Evolutionary conservation across 495 filamentous ascomycete species (phyloP).

Genomic region (Rostrohypoxylon terebratum): DNA sequence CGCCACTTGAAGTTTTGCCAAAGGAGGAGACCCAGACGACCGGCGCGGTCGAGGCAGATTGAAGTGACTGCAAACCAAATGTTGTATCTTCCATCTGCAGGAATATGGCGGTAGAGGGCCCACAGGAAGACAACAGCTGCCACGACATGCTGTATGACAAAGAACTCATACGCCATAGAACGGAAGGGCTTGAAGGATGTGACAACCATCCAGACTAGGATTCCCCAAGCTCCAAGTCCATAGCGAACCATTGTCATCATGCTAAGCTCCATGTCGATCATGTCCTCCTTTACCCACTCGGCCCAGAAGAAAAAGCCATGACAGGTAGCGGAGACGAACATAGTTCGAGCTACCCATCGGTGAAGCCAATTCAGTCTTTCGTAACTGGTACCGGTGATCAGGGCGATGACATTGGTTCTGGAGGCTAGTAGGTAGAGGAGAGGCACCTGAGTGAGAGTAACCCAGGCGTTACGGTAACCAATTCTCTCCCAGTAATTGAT

Average conservation of each 20-base stretch:
- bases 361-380: conserved; percentile 88
- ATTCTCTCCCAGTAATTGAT: conserved; percentile 72
- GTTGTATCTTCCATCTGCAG: conserved; percentile 64
- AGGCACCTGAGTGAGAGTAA: conserved; percentile 84
- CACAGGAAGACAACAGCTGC: conserved; percentile 75
- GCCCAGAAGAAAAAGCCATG: conserved; percentile 80
- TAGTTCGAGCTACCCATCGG: conserved; percentile 79
- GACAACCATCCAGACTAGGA: conserved; percentile 78
- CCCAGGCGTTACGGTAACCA: conserved; percentile 79
- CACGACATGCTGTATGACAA: conserved; percentile 82
- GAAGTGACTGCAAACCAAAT: conserved; percentile 81
- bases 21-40: conserved; percentile 62
- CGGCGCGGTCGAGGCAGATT: conserved; percentile 75
- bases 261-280: conserved; percentile 69
- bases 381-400: conserved; percentile 74
- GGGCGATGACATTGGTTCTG: conserved; percentile 80
- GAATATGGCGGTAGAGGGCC: conserved; percentile 74
- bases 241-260: conserved; percentile 72
- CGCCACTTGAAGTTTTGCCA: conserved; percentile 72
- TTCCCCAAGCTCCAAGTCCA: conserved; percentile 78
- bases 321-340: conserved; percentile 79
- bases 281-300: conserved; percentile 74
- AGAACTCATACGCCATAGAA: conserved; percentile 78
- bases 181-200: conserved; percentile 76
- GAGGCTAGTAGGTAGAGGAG: conserved; percentile 81